phyloP scores from a whole-genome alignment of 192 early-diverging fungal species.

The Chytriomyces sp. region DNA sequence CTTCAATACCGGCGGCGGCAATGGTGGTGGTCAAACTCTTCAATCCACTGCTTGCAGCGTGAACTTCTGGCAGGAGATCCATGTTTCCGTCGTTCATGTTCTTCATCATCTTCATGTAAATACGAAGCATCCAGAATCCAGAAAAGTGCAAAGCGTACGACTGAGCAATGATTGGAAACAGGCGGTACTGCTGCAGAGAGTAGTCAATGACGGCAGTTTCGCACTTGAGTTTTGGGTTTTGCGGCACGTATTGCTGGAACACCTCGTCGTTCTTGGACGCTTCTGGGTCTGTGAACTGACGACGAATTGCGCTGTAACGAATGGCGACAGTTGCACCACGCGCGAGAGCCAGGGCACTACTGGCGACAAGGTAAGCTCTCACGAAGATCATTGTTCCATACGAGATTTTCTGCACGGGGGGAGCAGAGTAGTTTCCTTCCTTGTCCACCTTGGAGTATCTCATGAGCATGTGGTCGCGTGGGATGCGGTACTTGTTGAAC shows the following conservation, averaged over 20 bases:
- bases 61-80: conserved; percentile 66
- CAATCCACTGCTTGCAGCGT: conserved; percentile 87
- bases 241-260: conserved; percentile 15
- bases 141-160: conserved; percentile 91
- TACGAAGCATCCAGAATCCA: conserved; percentile 77
- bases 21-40: conserved; percentile 96
- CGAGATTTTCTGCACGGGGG: conserved; percentile 73
- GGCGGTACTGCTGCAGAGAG: conserved; percentile 90
- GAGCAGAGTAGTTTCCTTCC: conserved; percentile 74
- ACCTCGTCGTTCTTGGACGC: conserved; percentile 42
- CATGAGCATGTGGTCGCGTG: conserved; percentile 77
- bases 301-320: conserved; percentile 88
- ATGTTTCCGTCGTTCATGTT: conserved; percentile 61
- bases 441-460: conserved; percentile 73
- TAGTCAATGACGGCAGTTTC: conserved; percentile 94
- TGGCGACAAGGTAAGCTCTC: conserved; percentile 73
- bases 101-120: conserved; percentile 81
- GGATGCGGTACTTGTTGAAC: conserved; percentile 81
- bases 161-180: conserved; percentile 89
- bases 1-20: conserved; percentile 86
- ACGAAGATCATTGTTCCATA: conserved; percentile 88
- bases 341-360: conserved; percentile 45
- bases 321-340: conserved; percentile 80
- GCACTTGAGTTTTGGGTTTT: conserved; percentile 12
- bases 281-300: conserved; percentile 77